phyloP scores from a whole-genome alignment of 495 filamentous ascomycete genomes.

The Aspergillus olivimuriae region DNA sequence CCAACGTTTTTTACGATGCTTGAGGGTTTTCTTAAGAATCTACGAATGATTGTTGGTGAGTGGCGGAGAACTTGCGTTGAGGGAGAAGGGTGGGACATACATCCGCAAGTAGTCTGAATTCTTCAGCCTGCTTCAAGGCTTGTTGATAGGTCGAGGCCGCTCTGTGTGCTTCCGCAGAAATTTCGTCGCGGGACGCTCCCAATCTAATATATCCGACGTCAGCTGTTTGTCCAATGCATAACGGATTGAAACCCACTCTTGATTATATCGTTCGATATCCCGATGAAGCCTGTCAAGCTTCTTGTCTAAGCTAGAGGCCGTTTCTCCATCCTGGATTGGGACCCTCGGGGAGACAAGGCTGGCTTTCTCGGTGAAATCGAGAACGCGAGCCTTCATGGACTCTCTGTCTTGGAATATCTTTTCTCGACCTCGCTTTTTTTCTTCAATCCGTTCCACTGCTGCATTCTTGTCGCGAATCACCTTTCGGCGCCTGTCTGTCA shows the following conservation, averaged over 20 bases:
- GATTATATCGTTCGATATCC: conserved; percentile 47
- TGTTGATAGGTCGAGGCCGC: conserved; percentile 35
- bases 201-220: conserved; percentile 30
- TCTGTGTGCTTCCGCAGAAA: conserved; percentile 44
- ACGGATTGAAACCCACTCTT: conserved; percentile 33
- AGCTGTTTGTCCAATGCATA: background rate
- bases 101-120: conserved; percentile 47
- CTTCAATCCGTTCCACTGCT: conserved; percentile 46
- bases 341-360: conserved; percentile 52
- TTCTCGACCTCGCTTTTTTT: conserved; percentile 41
- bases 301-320: conserved; percentile 51
- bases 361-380: conserved; percentile 54
- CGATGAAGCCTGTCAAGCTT: conserved; percentile 54
- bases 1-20: conserved; percentile 69
- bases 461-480: conserved; percentile 61
- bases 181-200: conserved; percentile 63
- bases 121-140: conserved; percentile 40
- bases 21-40: conserved; percentile 58
- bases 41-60: conserved; percentile 9
- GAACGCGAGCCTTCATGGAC: conserved; percentile 38
- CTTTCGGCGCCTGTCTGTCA: conserved; percentile 43
- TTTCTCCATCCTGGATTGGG: conserved; percentile 63
- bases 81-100: conserved; percentile 20
- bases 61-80: background rate
- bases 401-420: conserved; percentile 41